Percentiles rank a stretch among this genome's conserved stretches.
phyloP scores from a whole-genome alignment of 768 basidiomycete genomes.

The Polyporus arcularius region DNA sequence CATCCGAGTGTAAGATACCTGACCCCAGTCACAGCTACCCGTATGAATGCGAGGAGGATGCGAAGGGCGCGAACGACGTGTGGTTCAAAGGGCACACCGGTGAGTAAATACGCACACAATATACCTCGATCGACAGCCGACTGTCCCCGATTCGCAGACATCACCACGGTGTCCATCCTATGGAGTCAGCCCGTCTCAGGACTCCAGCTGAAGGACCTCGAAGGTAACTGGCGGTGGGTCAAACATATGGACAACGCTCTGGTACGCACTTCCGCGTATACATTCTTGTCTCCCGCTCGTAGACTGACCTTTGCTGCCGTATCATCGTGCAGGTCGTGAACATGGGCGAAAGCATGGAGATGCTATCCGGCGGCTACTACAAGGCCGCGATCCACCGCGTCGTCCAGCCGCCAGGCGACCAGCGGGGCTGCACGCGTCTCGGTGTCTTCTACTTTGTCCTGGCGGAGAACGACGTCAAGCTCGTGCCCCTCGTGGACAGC shows the following conservation, averaged over 20 bases:
- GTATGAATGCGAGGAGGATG: conserved; percentile 31
- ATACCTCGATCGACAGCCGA: background rate
- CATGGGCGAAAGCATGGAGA: conserved; percentile 36
- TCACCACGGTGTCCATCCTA: conserved; percentile 36
- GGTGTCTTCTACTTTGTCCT: conserved; percentile 40
- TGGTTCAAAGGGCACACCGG: conserved; percentile 42
- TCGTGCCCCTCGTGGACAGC: conserved; percentile 31
- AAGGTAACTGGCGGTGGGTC: conserved; percentile 40
- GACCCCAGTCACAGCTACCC: conserved; percentile 29
- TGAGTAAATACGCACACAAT: background rate
- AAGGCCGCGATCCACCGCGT: conserved; percentile 41
- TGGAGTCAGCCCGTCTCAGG: conserved; percentile 41
- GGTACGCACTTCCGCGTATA: conserved; percentile 19
- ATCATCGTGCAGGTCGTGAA: conserved; percentile 37
- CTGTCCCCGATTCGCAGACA: conserved; percentile 22
- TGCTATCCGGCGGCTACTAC: conserved; percentile 38
- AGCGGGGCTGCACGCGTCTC: conserved; percentile 35
- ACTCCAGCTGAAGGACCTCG: conserved; percentile 36
- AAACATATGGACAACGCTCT: conserved; percentile 38
- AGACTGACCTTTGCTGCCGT: background rate
- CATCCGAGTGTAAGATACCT: background rate
- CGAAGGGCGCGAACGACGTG: conserved; percentile 30
- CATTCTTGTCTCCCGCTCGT: background rate
- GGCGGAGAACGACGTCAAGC: conserved; percentile 32
- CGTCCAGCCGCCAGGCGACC: conserved; percentile 37